phyloP scores from a whole-genome alignment of 176 grass and related monocot genomes.

The Miscanthus lutarioriparius region DNA sequence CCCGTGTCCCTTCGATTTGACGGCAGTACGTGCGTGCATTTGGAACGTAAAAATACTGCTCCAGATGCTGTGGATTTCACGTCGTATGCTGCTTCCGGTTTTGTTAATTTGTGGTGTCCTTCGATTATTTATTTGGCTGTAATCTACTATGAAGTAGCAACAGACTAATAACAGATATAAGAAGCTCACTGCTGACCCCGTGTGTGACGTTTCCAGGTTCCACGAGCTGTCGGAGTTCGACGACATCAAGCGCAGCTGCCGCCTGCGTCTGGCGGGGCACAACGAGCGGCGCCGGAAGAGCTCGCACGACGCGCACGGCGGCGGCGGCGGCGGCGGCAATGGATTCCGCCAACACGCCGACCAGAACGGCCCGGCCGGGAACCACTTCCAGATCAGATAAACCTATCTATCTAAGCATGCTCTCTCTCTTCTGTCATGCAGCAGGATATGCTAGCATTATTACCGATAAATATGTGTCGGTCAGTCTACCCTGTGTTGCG shows the following conservation, averaged over 20 bases:
- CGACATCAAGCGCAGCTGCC: conserved; percentile 83
- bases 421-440: conserved; percentile 99
- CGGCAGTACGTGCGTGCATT: background rate
- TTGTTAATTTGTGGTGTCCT: too few relatives aligned
- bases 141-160: too few relatives aligned
- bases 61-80: background rate
- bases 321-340: background rate
- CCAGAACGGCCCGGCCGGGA: conserved; percentile 47
- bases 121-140: too few relatives aligned
- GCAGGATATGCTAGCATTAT: background rate
- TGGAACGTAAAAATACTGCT: background rate
- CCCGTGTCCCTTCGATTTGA: background rate
- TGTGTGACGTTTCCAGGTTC: conserved; percentile 82
- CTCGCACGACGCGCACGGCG: conserved; percentile 52
- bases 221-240: conserved; percentile 84
- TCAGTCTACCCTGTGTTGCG: background rate
- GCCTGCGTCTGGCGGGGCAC: conserved; percentile 82
- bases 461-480: too few relatives aligned
- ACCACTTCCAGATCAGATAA: conserved; percentile 88
- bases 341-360: conserved; percentile 41
- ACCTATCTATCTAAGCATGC: conserved; percentile 61
- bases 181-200: too few relatives aligned
- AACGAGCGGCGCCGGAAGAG: conserved; percentile 96
- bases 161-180: too few relatives aligned
- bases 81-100: background rate